Evolutionary conservation across 192 early-diverging fungal species (phyloP), one percentile per base, ranked within the genome.

Genomic region (Borealophlyctis nickersoniae): DNA sequence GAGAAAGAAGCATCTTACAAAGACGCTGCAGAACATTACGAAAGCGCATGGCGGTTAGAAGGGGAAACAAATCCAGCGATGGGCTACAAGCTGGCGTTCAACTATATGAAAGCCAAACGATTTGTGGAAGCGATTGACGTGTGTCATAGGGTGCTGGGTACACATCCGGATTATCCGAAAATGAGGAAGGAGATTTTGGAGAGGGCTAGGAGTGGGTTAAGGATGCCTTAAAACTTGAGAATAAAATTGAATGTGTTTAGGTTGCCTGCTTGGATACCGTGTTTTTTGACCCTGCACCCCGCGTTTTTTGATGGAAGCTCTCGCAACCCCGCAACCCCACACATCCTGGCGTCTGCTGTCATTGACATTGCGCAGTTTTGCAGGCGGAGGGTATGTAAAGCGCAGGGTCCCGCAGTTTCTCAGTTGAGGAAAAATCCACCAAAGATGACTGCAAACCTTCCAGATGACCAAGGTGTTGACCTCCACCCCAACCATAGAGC

Each of bases 61-160:
- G 29, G 70, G 13, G 71, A 82, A 56, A 50, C 73, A 11, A 81
- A 79, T 65, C 70, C 82, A 22, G 60, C 73, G 0, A 80, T 80
- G 32, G 82, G 82, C 19, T 84, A 71, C 65, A 84, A 84, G 62
- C 56, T 84, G 26, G 82, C 82, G 0, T 84, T 81, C 59, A 84
- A 81, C 58, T 76, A 76, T 45, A 53, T 84, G 55, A 84, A 84
- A 53, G 82, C 80, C 0, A 79, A 78, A 52, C 62, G 72, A 36
- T 76, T 62, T 58, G 71, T 76, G 0, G 82, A 84, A 51, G 79
- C 79, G 3, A 78, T 84, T 36, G 80, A 80, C 28, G 54, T 84
- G 2, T 75, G 71, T 45, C 79, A 84, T 59, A 73, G 67, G 49
- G 79, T 84, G 11, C 49, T 84, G n/a, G 53, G 55, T 29, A 60